These are phyloP conservation scores for Apiotrichum sp. DNA, from an alignment of 1,284 basidiomycete species.

Conservation along the genomic window DNA sequence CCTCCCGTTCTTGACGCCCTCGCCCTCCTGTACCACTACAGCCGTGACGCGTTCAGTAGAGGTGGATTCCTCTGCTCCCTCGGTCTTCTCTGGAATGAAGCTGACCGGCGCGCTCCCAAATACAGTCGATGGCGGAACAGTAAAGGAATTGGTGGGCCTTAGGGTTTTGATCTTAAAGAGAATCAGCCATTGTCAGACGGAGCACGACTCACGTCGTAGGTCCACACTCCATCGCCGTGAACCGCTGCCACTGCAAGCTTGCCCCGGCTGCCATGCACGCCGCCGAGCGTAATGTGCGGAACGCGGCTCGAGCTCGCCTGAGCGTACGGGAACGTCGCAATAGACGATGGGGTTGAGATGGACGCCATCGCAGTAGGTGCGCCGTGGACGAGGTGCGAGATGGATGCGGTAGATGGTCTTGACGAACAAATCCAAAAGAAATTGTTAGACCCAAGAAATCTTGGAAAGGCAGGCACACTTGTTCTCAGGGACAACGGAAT, in stretches of 20 bases:
- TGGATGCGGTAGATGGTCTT: too few relatives aligned
- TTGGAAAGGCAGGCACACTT: too few relatives aligned
- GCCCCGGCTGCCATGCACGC: slow-evolving; percentile 32
- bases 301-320: slow-evolving; percentile 37
- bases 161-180: slow-evolving; percentile 35
- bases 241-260: slow-evolving; percentile 42
- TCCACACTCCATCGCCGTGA: slow-evolving; percentile 47
- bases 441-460: too few relatives aligned
- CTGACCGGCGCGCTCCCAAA: slow-evolving; percentile 39
- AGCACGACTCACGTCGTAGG: slow-evolving; percentile 42
- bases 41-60: slow-evolving; percentile 25
- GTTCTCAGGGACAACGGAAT: neutral
- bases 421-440: too few relatives aligned
- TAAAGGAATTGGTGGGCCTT: slow-evolving; percentile 41
- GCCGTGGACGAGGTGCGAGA: neutral
- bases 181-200: neutral
- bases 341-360: slow-evolving; percentile 35
- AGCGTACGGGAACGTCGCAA: slow-evolving; percentile 36
- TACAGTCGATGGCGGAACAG: slow-evolving; percentile 40
- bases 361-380: slow-evolving; percentile 26
- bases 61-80: too few relatives aligned
- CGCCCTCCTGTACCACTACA: slow-evolving; percentile 27
- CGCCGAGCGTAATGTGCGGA: slow-evolving; percentile 34
- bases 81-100: slow-evolving; percentile 18
- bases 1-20: slow-evolving; percentile 21